A percentile compares a stretch with the other conserved stretches of the same genome.
Evolutionary conservation across 2,329 filamentous ascomycete genomes (phyloP).

Genomic region (Pseudogymnoascus sp.): DNA sequence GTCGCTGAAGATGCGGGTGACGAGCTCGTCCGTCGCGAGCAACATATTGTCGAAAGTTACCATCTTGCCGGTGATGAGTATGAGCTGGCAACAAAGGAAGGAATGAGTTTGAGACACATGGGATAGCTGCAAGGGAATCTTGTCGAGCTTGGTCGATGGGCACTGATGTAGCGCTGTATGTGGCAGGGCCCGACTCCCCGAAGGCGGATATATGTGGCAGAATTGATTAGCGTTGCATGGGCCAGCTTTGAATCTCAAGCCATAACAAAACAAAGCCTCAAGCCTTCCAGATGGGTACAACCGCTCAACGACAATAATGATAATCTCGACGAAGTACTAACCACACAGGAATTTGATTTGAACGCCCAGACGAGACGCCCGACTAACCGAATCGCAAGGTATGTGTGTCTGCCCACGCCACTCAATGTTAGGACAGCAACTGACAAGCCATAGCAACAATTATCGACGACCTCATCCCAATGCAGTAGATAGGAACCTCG

Average conservation of each 20-base stretch:
- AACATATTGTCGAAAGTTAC: slow-evolving; percentile 4
- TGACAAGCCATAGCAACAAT: not conserved
- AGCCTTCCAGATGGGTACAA: not conserved
- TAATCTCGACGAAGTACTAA: slow-evolving; percentile 6
- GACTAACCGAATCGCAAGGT: not conserved
- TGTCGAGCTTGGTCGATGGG: not conserved
- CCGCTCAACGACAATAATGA: slow-evolving; percentile 5
- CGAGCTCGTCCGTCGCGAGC: slow-evolving; percentile 51
- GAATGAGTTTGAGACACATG: not conserved
- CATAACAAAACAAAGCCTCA: slow-evolving; percentile 8
- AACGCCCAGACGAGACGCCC: not conserved
- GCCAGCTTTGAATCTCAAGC: slow-evolving; percentile 6
- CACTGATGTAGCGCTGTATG: not conserved
- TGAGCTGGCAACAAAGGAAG: not conserved
- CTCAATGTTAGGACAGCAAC: not conserved
- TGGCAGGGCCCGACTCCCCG: slow-evolving; percentile 4
- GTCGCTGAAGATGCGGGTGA: slow-evolving; percentile 62
- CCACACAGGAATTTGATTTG: slow-evolving; percentile 1
- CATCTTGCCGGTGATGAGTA: not conserved
- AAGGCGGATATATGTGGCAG: slow-evolving; percentile 3
- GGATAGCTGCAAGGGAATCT: slow-evolving; percentile 3
- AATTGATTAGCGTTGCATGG: slow-evolving; percentile 5
- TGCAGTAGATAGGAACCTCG: not conserved
- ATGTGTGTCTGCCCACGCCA: not conserved
- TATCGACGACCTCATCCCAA: not conserved